Evolutionary conservation across 2,329 filamentous ascomycete species (phyloP), one percentile per base, ranked within the genome.

Genomic region (Periconia digitata): DNA sequence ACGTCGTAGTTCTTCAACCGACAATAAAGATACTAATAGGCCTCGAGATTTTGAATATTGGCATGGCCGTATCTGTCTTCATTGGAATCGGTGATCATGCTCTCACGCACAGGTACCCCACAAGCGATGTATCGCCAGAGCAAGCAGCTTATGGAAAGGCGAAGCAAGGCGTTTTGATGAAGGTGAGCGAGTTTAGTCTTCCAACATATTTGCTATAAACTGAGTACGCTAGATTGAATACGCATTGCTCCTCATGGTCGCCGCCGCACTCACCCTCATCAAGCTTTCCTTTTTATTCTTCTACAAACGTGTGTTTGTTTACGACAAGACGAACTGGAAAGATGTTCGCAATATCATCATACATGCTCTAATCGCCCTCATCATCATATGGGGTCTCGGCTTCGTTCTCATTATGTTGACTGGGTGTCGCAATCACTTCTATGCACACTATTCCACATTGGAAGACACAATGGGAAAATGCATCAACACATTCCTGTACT

Each of bases 211-310:
- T 27, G n/a, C n/a, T n/a, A n/a, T n/a, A n/a, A n/a, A n/a, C n/a
- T n/a, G n/a, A 42, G 21, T 6, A 15, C 15, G 20, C 6, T 23
- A 42, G 40, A 42, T 42, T 16, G 40, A 42, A 18, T 29, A 27
- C 29, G 40, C 40, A n/a, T 21, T 42, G 7, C n/a, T 42, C n/a
- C n/a, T 42, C 6, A 42, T 42, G 40, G 24, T 23, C 20, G 8
- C 29, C 20, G 16, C 23, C 8, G 10, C 40, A 12, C n/a, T 42
- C n/a, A 10, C 40, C 21, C 22, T 42, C 22, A 42, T 42, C 2
- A 42, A 42, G 20, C 6, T 27, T 5, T 27, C 21, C 40, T 42
- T 42, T 29, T 23, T 42, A 8, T n/a, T 42, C 20, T 42, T 42
- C 23, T 42, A 42, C 23, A 42, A 18, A 17, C 5, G 6, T 6